Base-by-base conservation (phyloP, 148 eudicot species). In the Diospyros lotus region DNA sequence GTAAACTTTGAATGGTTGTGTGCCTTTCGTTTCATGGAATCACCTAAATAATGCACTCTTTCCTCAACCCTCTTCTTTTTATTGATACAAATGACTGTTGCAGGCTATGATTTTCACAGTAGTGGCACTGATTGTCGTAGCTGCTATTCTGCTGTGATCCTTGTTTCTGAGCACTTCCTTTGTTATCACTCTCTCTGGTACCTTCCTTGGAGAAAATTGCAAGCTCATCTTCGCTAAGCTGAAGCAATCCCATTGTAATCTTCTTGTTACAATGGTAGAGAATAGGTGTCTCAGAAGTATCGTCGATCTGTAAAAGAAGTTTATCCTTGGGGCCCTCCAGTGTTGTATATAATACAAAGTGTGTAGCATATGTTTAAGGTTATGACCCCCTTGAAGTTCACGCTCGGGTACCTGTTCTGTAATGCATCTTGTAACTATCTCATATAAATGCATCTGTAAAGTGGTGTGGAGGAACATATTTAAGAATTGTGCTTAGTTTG, bases 81-180 rank as follows among this genome's bases (percentile, higher is more conserved):
- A 3, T 69, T 43, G 41, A 69, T 11, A 9, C 50, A 0, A 70
- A 55, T 58, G 9, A 39, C 66, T 58, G 42, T 73, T 78, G 67
- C 85, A 88, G 92, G 92, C 92, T 77, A 52, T 83, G 68, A 60
- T 81, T 45, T 86, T 79, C 76, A 84, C 92, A 7, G 51, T 86
- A n/a, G 84, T 69, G 8, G 79, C 69, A 54, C 68, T 84, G 76
- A 78, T 88, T 62, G 40, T 69, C 4, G 76, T 76, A 64, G 84
- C 85, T 59, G 82, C 73, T 53, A 68, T 88, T 60, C 75, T 86
- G 71, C 61, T 86, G 17, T 81, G 71, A 67, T 68, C 71, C 74
- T n/a, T 9, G 4, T 66, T 43, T 56, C 38, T 5, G 56, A 7
- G 3, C 2, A 12, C 54, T 17, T 39, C 42, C 65, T 58, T n/a